A percentile compares a stretch with the other conserved stretches of the same genome.
phyloP scores from a whole-genome alignment of 2,329 filamentous ascomycete genomes.

The Talaromyces sp. region DNA sequence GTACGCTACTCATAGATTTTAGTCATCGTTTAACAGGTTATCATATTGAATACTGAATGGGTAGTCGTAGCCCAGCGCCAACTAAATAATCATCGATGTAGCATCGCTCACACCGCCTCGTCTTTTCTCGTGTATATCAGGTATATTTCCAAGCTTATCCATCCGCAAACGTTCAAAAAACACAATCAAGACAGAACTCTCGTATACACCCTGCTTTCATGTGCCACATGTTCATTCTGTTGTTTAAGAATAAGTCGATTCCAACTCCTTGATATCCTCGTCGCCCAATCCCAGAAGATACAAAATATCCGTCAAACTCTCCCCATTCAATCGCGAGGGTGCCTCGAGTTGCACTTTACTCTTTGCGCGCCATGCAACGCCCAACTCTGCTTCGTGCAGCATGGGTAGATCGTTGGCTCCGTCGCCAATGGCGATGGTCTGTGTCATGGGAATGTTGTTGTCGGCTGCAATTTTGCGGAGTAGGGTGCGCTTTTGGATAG shows the following conservation, averaged over 20 bases:
- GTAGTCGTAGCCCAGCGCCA: constrained; percentile 1
- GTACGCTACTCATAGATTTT: not conserved
- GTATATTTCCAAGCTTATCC: not conserved
- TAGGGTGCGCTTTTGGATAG: constrained; percentile 55
- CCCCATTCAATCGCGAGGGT: constrained; percentile 57
- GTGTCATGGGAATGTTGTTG: constrained; percentile 52
- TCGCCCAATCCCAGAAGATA: constrained; percentile 55
- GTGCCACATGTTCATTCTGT: not conserved
- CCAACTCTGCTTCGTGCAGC: constrained; percentile 60
- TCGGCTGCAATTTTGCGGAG: constrained; percentile 54
- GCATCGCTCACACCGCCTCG: not conserved
- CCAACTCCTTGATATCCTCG: constrained; percentile 49
- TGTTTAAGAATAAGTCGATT: constrained; percentile 1
- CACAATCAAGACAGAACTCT: not conserved
- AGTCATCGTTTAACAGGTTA: not conserved
- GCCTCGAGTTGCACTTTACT: constrained; percentile 61
- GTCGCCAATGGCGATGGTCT: constrained; percentile 60
- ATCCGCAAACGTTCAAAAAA: not conserved
- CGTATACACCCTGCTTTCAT: not conserved
- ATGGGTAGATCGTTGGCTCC: constrained; percentile 65
- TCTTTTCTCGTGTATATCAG: not conserved
- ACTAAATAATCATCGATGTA: not conserved
- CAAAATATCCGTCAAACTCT: constrained; percentile 56
- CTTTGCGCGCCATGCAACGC: constrained; percentile 64
- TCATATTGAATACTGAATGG: not conserved